A percentile compares a stretch with the other conserved stretches of the same genome.
Evolutionary conservation across 2,329 filamentous ascomycete species (phyloP).

Genomic region (Alternaria hordeiaustralica): DNA sequence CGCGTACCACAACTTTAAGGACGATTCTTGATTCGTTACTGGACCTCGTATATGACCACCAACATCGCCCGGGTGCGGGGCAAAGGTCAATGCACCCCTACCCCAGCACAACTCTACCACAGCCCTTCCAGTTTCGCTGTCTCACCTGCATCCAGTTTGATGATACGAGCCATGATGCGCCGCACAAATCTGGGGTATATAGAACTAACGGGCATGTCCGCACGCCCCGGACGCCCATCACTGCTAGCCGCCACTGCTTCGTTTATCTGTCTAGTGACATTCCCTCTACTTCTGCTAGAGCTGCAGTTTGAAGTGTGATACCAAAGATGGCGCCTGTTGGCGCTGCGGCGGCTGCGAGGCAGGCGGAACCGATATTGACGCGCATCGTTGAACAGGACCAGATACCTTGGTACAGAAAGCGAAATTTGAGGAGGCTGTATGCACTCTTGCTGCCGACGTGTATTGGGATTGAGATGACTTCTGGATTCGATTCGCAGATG

Average conservation of each 20-base stretch:
- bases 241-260: not conserved
- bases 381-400: slow-evolving; percentile 50
- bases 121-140: not conserved
- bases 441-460: slow-evolving; percentile 42
- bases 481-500: slow-evolving; percentile 43
- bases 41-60: slow-evolving; percentile 9
- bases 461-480: slow-evolving; percentile 45
- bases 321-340: slow-evolving; percentile 23
- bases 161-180: slow-evolving; percentile 4
- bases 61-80: slow-evolving; percentile 14
- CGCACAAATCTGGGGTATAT: slow-evolving; percentile 14
- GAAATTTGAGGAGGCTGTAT: slow-evolving; percentile 45
- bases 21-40: not conserved
- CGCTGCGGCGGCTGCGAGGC: slow-evolving; percentile 18
- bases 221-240: slow-evolving; percentile 3
- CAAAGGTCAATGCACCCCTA: slow-evolving; percentile 10
- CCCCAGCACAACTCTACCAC: not conserved
- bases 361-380: slow-evolving; percentile 50
- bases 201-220: slow-evolving; percentile 4
- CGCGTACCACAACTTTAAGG: not conserved
- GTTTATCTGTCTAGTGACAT: not conserved
- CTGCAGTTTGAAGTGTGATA: not conserved
- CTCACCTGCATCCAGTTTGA: slow-evolving; percentile 11
- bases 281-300: not conserved
- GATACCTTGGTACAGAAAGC: slow-evolving; percentile 50